These are phyloP conservation scores for Otatea glauca DNA, from an alignment of 176 grass and related monocot genomes.

Conservation along the genomic window DNA sequence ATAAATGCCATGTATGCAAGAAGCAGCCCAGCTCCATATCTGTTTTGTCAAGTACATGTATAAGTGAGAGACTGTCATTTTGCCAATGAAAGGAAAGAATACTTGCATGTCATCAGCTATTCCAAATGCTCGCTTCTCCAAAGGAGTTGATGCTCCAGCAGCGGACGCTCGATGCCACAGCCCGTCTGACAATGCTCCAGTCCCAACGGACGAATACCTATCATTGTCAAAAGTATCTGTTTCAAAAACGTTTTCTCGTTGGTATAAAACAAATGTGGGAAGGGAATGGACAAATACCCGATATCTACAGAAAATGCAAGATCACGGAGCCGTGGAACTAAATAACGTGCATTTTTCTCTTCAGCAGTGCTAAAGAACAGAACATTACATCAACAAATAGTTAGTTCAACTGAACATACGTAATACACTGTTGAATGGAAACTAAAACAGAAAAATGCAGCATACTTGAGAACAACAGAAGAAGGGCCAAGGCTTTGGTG, in stretches of 20 bases:
- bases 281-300: slow-evolving; percentile 51
- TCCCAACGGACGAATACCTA: slow-evolving; percentile 67
- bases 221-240: slow-evolving; percentile 21
- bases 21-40: slow-evolving; percentile 91
- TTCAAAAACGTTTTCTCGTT: slow-evolving; percentile 4
- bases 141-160: slow-evolving; percentile 81
- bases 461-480: slow-evolving; percentile 89
- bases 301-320: slow-evolving; percentile 96
- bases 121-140: slow-evolving; percentile 89
- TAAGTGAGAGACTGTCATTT: background rate
- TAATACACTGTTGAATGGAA: slow-evolving; percentile 7
- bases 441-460: slow-evolving; percentile 17
- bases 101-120: slow-evolving; percentile 94
- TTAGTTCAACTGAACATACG: slow-evolving; percentile 32
- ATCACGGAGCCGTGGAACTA: slow-evolving; percentile 75
- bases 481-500: slow-evolving; percentile 95
- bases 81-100: slow-evolving; percentile 2
- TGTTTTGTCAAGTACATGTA: slow-evolving; percentile 46
- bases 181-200: slow-evolving; percentile 59
- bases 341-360: slow-evolving; percentile 70
- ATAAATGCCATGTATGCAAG: slow-evolving; percentile 93
- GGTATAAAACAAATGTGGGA: slow-evolving; percentile 15
- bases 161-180: slow-evolving; percentile 78
- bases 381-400: slow-evolving; percentile 30
- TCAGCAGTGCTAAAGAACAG: slow-evolving; percentile 58